Evolutionary conservation across 2,329 filamentous ascomycete species (phyloP).

Genomic region (Cercospora sesami): DNA sequence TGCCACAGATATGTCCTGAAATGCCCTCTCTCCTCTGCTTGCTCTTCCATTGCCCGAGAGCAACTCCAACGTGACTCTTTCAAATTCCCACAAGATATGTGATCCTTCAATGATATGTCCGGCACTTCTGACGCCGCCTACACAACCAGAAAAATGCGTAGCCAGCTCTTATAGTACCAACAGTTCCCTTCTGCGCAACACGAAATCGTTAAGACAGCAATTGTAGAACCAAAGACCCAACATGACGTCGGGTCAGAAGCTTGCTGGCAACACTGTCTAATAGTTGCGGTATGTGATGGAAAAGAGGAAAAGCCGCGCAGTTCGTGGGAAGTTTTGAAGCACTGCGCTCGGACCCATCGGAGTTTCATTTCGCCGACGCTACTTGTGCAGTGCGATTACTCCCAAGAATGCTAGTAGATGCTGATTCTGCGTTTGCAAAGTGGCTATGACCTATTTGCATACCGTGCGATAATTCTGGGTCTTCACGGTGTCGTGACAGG

Average conservation of each 20-base stretch:
- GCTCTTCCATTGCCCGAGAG: background rate
- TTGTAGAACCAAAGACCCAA: conserved; percentile 14
- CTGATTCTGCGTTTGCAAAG: background rate
- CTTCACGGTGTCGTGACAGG: background rate
- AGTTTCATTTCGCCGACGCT: background rate
- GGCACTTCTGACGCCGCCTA: conserved; percentile 34
- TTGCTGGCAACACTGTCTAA: conserved; percentile 17
- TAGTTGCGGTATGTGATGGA: conserved; percentile 10
- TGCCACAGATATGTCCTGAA: background rate
- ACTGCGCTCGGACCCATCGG: background rate
- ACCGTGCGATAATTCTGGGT: too few species aligned
- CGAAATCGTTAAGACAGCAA: conserved; percentile 32
- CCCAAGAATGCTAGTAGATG: too few species aligned
- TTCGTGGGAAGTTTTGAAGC: conserved; percentile 11
- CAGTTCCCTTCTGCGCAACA: conserved; percentile 31
- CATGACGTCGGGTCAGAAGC: conserved; percentile 16
- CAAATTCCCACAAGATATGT: background rate
- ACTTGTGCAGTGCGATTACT: background rate
- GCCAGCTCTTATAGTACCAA: conserved; percentile 35
- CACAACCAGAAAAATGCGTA: conserved; percentile 30
- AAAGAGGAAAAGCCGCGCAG: conserved; percentile 1
- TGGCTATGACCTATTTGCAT: background rate
- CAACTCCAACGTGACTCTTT: background rate
- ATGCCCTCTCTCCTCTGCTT: background rate
- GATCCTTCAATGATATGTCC: conserved; percentile 21